Base-by-base conservation (phyloP, 108 stramenopile species). In the Discostella pseudostelligera region DNA sequence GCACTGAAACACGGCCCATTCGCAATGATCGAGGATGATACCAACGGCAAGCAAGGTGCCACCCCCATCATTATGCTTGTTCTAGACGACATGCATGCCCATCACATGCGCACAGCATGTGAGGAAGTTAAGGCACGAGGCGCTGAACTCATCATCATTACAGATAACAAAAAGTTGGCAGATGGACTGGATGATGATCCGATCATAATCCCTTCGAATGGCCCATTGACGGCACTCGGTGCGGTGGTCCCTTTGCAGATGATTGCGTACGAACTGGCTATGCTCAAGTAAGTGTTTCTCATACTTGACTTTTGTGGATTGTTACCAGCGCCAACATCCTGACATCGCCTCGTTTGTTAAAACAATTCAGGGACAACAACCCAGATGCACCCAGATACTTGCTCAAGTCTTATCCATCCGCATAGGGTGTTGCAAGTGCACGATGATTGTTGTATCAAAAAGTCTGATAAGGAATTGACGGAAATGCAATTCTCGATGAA, bases 1-100 rank as follows among this genome's bases (percentile, higher is more conserved):
- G 94, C 90, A 53, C 70, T 95, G 58, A 95, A 95, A 79, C 94
- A 95, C 63, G 94, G 89, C 1, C 89, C 89, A 22, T 87, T 91
- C 65, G 89, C 89, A 8, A 81, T 91, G 62, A 91, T 91, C 50
- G 89, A 88, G 44, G 74, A 69, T 37, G 70, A 77, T 43, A 69
- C 70, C 54, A 80, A 62, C 28, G 88, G 90, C 5, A 80, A 81
- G 61, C 60, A 84, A 20, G 90, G 90, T 1, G 59, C 79, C 22
- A 96, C 90, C 47, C 94, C 94, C 8, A 87, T 96, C 37, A 86
- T 96, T 51, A 73, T 90, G 62, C 43, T 96, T 4, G 88, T 96
- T 35, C 66, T 92, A 9, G 87, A 90, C 55, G 90, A 90, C 62
- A 88, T 47, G 44, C 88, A 90, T 68, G 87, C 89, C 8, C 78